Percentiles rank a stretch among this genome's conserved stretches.
Conservation (phyloP, 75 land plant genomes). For the Chamaecyparis obtusa region DNA sequence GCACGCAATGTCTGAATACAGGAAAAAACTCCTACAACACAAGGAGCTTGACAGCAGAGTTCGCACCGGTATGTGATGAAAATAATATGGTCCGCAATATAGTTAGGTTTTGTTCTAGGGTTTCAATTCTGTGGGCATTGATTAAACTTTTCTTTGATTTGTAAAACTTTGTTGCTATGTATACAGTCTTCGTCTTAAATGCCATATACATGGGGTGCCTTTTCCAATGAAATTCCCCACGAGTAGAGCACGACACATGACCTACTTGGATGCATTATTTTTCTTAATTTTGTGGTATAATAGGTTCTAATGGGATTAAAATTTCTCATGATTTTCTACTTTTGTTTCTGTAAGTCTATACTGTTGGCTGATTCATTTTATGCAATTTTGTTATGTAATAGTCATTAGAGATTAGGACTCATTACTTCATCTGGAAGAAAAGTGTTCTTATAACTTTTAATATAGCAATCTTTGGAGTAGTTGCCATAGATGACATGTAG, state of each 20-base stretch:
- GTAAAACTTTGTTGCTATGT: not conserved
- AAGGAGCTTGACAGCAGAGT: constrained; percentile 74
- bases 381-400: not conserved
- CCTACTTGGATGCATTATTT: not conserved
- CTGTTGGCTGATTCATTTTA: not conserved
- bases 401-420: not conserved
- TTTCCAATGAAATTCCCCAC: not conserved
- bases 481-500: not conserved
- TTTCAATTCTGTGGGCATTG: not conserved
- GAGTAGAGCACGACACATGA: not conserved
- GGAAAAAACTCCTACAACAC: constrained; percentile 71
- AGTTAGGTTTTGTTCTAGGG: not conserved
- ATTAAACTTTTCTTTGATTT: not conserved
- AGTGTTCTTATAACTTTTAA: no score
- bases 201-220: not conserved
- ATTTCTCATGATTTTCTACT: not conserved
- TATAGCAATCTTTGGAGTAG: not conserved
- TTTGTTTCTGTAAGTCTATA: no score
- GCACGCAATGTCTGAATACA: constrained; percentile 52
- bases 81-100: not conserved
- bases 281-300: not conserved
- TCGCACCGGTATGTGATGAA: constrained; percentile 34
- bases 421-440: not conserved
- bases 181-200: not conserved
- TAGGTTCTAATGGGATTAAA: not conserved